Evolutionary conservation across 2,329 filamentous ascomycete species (phyloP).

Genomic region (Chrysoporthe cubensis): DNA sequence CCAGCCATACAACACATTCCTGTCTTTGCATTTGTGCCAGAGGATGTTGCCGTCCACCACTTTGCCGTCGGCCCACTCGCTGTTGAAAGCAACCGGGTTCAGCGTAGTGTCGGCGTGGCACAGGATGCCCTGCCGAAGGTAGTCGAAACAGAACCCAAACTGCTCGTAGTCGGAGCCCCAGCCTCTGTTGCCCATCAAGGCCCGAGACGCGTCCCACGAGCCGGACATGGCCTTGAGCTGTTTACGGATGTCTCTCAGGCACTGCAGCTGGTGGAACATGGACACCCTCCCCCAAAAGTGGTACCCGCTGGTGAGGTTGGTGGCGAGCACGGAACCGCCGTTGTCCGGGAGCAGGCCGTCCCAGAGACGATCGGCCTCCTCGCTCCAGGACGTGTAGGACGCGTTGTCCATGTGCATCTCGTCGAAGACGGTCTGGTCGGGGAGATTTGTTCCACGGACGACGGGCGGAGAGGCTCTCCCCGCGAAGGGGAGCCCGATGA

Average conservation of each 20-base stretch:
- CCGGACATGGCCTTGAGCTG: slow-evolving; percentile 4
- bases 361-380: not conserved
- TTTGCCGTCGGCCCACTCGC: slow-evolving; percentile 6
- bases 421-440: not conserved
- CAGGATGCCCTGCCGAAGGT: slow-evolving; percentile 5
- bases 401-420: slow-evolving; percentile 1
- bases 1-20: not conserved
- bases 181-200: slow-evolving; percentile 5
- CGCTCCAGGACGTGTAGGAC: slow-evolving; percentile 1
- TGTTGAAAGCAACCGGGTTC: slow-evolving; percentile 8
- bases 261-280: slow-evolving; percentile 11
- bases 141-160: slow-evolving; percentile 1
- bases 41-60: not conserved
- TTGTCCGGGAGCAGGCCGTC: not conserved
- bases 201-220: slow-evolving; percentile 1
- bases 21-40: slow-evolving; percentile 10
- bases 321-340: slow-evolving; percentile 6
- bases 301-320: slow-evolving; percentile 11
- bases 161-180: slow-evolving; percentile 1
- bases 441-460: not conserved
- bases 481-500: not conserved
- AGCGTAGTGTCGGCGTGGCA: slow-evolving; percentile 3
- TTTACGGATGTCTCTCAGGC: slow-evolving; percentile 3
- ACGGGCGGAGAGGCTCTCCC: not conserved
- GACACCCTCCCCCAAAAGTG: slow-evolving; percentile 4